These are phyloP conservation scores for Colletotrichum orbiculare DNA, from an alignment of 2,329 filamentous ascomycete genomes.

Conservation along the genomic window DNA sequence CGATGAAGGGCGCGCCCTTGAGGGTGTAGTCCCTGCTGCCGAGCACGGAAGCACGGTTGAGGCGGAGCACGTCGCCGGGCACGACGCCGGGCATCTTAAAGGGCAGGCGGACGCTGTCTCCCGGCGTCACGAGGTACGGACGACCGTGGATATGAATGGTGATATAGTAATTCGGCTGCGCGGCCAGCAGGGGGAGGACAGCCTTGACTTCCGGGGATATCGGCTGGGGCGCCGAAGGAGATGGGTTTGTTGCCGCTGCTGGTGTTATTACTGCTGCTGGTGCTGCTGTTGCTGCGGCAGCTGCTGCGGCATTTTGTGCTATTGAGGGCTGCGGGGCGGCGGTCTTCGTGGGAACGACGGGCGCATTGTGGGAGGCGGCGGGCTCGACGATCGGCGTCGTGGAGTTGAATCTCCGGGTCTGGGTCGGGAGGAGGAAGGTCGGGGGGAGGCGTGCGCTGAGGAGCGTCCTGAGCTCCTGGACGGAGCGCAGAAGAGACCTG, in stretches of 20 bases:
- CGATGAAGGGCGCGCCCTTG: constrained; percentile 83
- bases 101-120: constrained; percentile 80
- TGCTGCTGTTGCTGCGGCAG: constrained; percentile 5
- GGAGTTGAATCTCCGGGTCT: constrained; percentile 57
- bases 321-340: constrained; percentile 18
- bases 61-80: constrained; percentile 85
- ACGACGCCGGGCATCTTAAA: constrained; percentile 81
- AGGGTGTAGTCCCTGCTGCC: constrained; percentile 93
- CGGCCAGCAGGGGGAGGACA: constrained; percentile 76
- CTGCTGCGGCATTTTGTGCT: constrained; percentile 18
- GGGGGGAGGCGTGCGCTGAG: constrained; percentile 50
- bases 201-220: constrained; percentile 67
- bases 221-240: constrained; percentile 45
- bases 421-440: constrained; percentile 40
- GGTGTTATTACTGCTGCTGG: background rate
- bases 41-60: constrained; percentile 85
- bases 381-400: constrained; percentile 62
- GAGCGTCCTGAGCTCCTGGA: constrained; percentile 67
- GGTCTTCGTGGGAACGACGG: constrained; percentile 28
- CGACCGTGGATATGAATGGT: constrained; percentile 82
- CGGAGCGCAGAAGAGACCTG: constrained; percentile 71
- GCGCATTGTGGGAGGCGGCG: constrained; percentile 29
- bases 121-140: constrained; percentile 82
- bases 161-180: constrained; percentile 82
- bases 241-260: background rate